phyloP scores from a whole-genome alignment of 306 rosid species.

The Coriaria nepalensis region DNA sequence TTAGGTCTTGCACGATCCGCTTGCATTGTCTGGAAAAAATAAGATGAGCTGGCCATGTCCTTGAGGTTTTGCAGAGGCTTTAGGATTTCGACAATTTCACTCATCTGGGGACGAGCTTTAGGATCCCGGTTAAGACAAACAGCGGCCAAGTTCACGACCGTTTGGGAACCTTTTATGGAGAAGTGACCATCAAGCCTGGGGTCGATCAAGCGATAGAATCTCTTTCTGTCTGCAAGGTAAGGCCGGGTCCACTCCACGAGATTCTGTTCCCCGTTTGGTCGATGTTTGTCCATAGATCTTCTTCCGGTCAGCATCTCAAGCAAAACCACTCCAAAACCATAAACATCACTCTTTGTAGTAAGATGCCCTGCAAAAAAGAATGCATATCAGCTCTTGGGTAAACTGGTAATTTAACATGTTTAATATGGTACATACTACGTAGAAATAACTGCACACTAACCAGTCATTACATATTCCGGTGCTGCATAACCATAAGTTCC shows the following conservation, averaged over 20 bases:
- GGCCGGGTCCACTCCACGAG: slow-evolving; percentile 99
- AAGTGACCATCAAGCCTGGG: slow-evolving; percentile 96
- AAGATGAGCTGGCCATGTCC: slow-evolving; percentile 97
- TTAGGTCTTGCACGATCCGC: slow-evolving; percentile 55
- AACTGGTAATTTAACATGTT: not conserved
- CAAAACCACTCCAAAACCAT: slow-evolving; percentile 89
- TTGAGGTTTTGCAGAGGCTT: slow-evolving; percentile 84
- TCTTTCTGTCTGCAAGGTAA: slow-evolving; percentile 75
- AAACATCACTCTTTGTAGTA: slow-evolving; percentile 88
- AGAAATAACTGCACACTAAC: slow-evolving; percentile 24
- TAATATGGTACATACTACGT: not conserved
- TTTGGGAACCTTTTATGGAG: slow-evolving; percentile 88
- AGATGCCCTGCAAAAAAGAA: slow-evolving; percentile 61
- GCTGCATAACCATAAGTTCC: slow-evolving; percentile 99
- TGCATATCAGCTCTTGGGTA: not conserved
- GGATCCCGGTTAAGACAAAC: slow-evolving; percentile 92
- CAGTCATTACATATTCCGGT: slow-evolving; percentile 97
- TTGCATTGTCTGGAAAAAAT: slow-evolving; percentile 75
- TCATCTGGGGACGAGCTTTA: slow-evolving; percentile 79
- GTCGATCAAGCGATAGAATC: slow-evolving; percentile 77
- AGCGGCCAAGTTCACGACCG: slow-evolving; percentile 72
- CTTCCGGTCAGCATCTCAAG: slow-evolving; percentile 91
- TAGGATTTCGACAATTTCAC: slow-evolving; percentile 83
- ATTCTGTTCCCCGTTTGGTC: slow-evolving; percentile 91
- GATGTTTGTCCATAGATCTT: slow-evolving; percentile 95